phyloP scores from a whole-genome alignment of 2,329 filamentous ascomycete genomes.

The Epichloe scottii region DNA sequence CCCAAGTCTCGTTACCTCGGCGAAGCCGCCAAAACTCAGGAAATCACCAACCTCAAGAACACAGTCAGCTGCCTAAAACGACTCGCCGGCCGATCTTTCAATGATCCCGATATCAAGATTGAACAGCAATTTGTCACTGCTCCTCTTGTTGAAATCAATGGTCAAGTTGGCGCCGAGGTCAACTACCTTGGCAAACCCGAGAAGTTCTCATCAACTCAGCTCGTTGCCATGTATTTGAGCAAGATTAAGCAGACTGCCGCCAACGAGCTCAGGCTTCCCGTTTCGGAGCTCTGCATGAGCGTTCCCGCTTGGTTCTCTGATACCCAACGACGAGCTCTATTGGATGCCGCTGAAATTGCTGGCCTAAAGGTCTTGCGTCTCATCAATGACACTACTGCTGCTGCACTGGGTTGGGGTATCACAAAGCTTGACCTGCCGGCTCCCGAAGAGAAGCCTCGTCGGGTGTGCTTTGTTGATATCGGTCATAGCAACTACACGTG shows the following conservation, averaged over 20 bases:
- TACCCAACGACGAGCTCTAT: slow-evolving; percentile 72
- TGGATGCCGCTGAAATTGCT: slow-evolving; percentile 88
- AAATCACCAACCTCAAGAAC: slow-evolving; percentile 99
- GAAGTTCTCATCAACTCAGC: slow-evolving; percentile 85
- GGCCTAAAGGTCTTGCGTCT: slow-evolving; percentile 85
- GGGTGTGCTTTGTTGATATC: slow-evolving; percentile 87
- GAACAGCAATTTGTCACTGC: slow-evolving; percentile 89
- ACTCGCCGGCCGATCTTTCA: slow-evolving; percentile 73
- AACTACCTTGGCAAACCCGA: slow-evolving; percentile 90
- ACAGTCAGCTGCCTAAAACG: slow-evolving; percentile 89
- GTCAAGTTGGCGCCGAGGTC: slow-evolving; percentile 90
- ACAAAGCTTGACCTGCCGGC: slow-evolving; percentile 88
- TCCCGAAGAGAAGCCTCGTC: slow-evolving; percentile 80
- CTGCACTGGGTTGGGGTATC: slow-evolving; percentile 92
- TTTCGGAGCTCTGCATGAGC: slow-evolving; percentile 86
- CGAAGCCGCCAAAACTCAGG: slow-evolving; percentile 93
- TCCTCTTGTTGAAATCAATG: slow-evolving; percentile 76
- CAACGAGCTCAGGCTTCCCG: slow-evolving; percentile 77
- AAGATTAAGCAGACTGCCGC: slow-evolving; percentile 85
- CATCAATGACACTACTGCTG: slow-evolving; percentile 96
- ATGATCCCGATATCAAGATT: slow-evolving; percentile 82
- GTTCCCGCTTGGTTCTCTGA: slow-evolving; percentile 97
- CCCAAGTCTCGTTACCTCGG: slow-evolving; percentile 89
- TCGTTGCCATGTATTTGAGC: slow-evolving; percentile 89
- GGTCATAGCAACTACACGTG: slow-evolving; percentile 93